Conservation (phyloP, 164 flowering plant genomes). For the Pachysandra terminalis region DNA sequence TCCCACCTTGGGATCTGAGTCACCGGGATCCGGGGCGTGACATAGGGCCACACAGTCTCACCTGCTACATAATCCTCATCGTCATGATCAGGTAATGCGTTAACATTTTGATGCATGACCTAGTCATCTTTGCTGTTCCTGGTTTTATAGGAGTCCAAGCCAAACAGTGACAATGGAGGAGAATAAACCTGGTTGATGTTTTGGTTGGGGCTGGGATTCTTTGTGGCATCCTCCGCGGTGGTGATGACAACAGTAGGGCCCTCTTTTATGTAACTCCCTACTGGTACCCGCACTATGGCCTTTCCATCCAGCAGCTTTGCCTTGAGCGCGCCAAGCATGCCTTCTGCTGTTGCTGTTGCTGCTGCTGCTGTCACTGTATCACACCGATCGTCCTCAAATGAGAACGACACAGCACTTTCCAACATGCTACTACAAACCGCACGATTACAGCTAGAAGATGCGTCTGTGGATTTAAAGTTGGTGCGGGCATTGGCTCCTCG, state of each 20-base stretch:
- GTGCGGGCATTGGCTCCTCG: conserved; percentile 24
- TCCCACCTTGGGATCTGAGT: no score
- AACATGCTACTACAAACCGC: not conserved
- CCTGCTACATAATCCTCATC: no score
- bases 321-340: conserved; percentile 20
- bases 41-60: no score
- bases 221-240: not conserved
- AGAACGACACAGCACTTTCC: conserved; percentile 7
- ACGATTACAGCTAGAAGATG: not conserved
- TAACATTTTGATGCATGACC: no score
- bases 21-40: no score
- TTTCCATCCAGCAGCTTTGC: conserved; percentile 22
- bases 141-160: no score
- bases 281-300: not conserved
- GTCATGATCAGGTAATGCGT: no score
- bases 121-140: no score
- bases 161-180: no score
- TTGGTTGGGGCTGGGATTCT: no score
- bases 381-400: conserved; percentile 14
- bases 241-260: not conserved
- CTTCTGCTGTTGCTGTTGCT: conserved; percentile 3
- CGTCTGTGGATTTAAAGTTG: conserved; percentile 12
- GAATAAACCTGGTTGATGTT: no score
- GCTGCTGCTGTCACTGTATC: conserved; percentile 1
- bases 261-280: not conserved